phyloP scores from a whole-genome alignment of 2,329 filamentous ascomycete species.

The Penicillium palitans region DNA sequence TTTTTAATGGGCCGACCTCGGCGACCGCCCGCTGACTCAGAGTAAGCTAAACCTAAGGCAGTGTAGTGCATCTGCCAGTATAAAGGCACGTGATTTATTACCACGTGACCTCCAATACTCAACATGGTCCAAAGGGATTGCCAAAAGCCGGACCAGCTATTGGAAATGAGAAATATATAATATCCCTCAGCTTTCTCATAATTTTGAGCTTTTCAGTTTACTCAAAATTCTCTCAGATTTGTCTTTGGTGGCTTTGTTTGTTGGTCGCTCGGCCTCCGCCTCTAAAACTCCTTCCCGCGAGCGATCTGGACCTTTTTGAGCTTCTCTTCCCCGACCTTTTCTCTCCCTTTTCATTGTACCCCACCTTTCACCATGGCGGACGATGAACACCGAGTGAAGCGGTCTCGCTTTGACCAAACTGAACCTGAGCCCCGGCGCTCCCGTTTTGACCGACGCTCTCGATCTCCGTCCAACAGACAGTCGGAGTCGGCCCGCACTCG shows the following conservation, averaged over 20 bases:
- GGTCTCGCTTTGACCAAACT: constrained; percentile 91
- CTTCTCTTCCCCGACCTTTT: constrained; percentile 6
- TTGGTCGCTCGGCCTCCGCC: constrained; percentile 19
- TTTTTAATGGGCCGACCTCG: constrained; percentile 39
- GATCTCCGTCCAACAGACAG: constrained; percentile 70
- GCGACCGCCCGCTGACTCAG: constrained; percentile 35
- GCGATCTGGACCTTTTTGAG: constrained; percentile 12
- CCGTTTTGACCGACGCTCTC: constrained; percentile 88
- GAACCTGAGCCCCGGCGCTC: constrained; percentile 79
- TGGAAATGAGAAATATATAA: neutral
- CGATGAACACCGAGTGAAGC: constrained; percentile 72
- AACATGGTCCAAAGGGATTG: neutral
- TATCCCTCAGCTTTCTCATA: neutral
- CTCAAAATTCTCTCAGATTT: neutral
- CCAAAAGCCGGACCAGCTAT: neutral
- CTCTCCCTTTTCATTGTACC: constrained; percentile 1
- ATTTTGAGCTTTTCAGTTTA: neutral
- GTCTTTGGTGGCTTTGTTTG: neutral
- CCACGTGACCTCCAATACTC: constrained; percentile 1
- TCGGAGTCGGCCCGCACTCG: constrained; percentile 73
- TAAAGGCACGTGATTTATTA: constrained; percentile 9
- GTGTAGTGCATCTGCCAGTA: neutral
- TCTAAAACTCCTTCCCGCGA: constrained; percentile 25
- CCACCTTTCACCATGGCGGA: constrained; percentile 64
- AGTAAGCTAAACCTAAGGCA: neutral